A percentile compares a stretch with the other conserved stretches of the same genome.
These are phyloP conservation scores for Pterocarpus santalinus DNA, from an alignment of 306 rosid genomes.

Conservation along the genomic window DNA sequence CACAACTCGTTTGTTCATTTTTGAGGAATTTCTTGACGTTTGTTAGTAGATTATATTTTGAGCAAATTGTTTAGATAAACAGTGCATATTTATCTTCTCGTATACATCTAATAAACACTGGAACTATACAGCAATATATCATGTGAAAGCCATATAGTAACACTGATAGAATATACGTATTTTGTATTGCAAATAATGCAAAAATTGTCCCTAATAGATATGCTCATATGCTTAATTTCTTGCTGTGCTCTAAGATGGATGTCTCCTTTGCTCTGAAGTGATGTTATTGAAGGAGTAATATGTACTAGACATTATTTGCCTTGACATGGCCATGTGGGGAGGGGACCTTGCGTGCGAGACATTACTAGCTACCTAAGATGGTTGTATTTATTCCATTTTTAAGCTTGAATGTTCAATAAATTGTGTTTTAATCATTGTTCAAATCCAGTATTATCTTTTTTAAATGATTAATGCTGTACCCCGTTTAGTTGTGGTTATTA, in stretches of 20 bases:
- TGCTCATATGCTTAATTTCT: neutral
- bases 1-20: too few relatives aligned
- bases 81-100: neutral
- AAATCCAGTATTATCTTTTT: constrained; percentile 14
- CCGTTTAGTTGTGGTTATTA: neutral
- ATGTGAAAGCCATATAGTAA: constrained; percentile 19
- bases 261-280: too few relatives aligned
- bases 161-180: neutral
- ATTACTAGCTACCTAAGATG: too few relatives aligned
- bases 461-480: neutral
- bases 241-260: constrained; percentile 9
- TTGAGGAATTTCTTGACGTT: too few relatives aligned
- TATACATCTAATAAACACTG: neutral
- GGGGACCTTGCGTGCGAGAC: too few relatives aligned
- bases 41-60: neutral
- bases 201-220: neutral
- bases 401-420: neutral
- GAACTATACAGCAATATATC: neutral
- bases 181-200: neutral
- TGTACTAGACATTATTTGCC: too few relatives aligned
- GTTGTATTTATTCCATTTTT: neutral
- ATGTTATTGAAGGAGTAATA: too few relatives aligned
- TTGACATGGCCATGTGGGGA: too few relatives aligned
- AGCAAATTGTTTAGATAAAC: neutral
- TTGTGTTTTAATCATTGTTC: neutral